Conservation (phyloP, 768 basidiomycete species). For the Butyriboletus loyo region DNA sequence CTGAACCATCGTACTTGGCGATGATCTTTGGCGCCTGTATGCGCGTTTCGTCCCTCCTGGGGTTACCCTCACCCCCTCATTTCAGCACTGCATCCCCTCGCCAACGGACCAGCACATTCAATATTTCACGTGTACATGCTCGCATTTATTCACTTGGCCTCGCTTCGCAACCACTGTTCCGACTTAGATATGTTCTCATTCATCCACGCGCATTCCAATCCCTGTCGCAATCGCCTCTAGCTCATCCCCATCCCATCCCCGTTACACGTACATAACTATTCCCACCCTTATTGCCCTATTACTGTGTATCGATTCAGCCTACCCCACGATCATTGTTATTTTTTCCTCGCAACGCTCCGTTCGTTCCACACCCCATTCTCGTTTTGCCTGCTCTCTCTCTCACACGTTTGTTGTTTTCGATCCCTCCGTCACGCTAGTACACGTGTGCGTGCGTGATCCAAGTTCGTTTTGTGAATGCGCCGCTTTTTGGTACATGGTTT, state of each 20-base stretch:
- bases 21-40: constrained; percentile 6
- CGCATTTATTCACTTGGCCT: constrained; percentile 21
- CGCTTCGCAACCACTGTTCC: constrained; percentile 15
- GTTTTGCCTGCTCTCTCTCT: constrained; percentile 16
- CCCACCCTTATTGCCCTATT: constrained; percentile 25
- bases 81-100: constrained; percentile 2
- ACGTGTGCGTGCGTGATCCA: neutral
- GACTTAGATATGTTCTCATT: constrained; percentile 19
- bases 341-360: constrained; percentile 18
- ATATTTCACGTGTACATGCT: constrained; percentile 27
- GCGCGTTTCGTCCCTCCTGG: neutral
- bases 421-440: constrained; percentile 1
- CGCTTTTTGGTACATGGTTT: constrained; percentile 15
- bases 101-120: constrained; percentile 12
- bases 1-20: neutral
- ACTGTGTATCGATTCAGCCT: constrained; percentile 24
- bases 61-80: neutral
- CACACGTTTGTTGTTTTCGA: constrained; percentile 18
- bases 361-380: constrained; percentile 10
- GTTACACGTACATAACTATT: constrained; percentile 27
- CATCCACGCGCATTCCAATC: constrained; percentile 18
- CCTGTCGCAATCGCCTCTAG: constrained; percentile 13
- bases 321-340: constrained; percentile 9
- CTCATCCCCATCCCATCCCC: neutral
- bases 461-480: constrained; percentile 21